Evolutionary conservation across 2,329 filamentous ascomycete species (phyloP).

Genomic region (Zymoseptoria brevis): DNA sequence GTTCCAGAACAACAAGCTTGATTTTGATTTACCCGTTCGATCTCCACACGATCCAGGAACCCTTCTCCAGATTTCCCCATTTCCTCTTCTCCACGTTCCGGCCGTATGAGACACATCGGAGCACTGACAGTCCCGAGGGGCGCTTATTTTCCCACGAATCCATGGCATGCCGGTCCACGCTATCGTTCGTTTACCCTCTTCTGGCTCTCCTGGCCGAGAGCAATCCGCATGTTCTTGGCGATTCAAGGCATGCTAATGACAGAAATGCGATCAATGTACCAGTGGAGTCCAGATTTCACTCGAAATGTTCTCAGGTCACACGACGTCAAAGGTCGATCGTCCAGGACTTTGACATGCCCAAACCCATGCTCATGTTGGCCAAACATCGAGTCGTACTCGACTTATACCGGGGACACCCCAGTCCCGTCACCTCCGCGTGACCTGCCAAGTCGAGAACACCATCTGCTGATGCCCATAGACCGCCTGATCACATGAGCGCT

Average conservation of each 20-base stretch:
- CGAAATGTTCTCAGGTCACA: background rate
- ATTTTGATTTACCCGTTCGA: background rate
- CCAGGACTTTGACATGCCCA: background rate
- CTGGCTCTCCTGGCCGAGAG: background rate
- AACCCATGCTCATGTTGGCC: too few relatives aligned
- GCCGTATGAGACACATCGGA: background rate
- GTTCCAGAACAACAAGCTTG: background rate
- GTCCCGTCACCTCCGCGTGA: too few relatives aligned
- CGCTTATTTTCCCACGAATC: background rate
- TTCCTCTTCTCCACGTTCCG: background rate
- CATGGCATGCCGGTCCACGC: background rate
- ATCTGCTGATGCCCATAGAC: too few relatives aligned
- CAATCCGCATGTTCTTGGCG: background rate
- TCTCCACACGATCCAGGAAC: background rate
- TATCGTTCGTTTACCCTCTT: background rate
- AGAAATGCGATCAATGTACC: background rate
- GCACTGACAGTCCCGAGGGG: background rate
- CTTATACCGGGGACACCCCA: too few relatives aligned
- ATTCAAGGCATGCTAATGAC: background rate
- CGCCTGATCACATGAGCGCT: too few relatives aligned
- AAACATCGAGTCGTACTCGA: too few relatives aligned
- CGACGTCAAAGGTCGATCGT: background rate
- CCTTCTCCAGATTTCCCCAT: background rate
- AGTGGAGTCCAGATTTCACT: background rate
- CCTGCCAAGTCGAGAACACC: too few relatives aligned